Percentiles rank a stretch among this genome's conserved stretches.
These are phyloP conservation scores for Exophiala sp. DNA, from an alignment of 2,329 filamentous ascomycete species.

Conservation along the genomic window DNA sequence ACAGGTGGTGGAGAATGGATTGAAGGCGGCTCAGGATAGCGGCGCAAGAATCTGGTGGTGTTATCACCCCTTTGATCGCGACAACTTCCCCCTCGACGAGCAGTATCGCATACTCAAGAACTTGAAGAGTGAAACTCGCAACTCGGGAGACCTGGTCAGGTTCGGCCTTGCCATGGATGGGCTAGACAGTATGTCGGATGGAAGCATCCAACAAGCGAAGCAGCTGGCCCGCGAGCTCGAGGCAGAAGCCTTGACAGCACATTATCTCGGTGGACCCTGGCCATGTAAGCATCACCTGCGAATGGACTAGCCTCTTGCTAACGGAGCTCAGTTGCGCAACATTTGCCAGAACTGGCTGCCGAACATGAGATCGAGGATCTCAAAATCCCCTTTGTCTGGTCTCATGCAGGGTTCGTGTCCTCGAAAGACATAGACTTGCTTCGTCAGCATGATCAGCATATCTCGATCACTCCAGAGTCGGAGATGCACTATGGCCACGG, in stretches of 20 bases:
- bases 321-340: neutral
- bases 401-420: conserved; percentile 3
- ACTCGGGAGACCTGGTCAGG: neutral
- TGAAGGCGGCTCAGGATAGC: conserved; percentile 29
- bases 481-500: conserved; percentile 59
- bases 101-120: neutral
- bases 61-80: neutral
- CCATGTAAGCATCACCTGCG: neutral
- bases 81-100: neutral
- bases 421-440: conserved; percentile 40
- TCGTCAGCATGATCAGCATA: conserved; percentile 49
- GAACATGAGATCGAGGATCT: neutral
- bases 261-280: neutral
- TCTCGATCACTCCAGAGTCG: conserved; percentile 58
- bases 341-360: neutral
- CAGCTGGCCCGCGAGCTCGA: neutral
- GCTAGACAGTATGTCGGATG: neutral
- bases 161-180: neutral
- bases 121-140: neutral
- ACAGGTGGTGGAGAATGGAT: conserved; percentile 26
- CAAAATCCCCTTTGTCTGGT: neutral
- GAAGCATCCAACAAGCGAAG: neutral
- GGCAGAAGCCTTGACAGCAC: neutral
- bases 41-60: conserved; percentile 24
- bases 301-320: neutral